phyloP scores from a whole-genome alignment of 2,329 filamentous ascomycete species.

The Helotiales sp. region DNA sequence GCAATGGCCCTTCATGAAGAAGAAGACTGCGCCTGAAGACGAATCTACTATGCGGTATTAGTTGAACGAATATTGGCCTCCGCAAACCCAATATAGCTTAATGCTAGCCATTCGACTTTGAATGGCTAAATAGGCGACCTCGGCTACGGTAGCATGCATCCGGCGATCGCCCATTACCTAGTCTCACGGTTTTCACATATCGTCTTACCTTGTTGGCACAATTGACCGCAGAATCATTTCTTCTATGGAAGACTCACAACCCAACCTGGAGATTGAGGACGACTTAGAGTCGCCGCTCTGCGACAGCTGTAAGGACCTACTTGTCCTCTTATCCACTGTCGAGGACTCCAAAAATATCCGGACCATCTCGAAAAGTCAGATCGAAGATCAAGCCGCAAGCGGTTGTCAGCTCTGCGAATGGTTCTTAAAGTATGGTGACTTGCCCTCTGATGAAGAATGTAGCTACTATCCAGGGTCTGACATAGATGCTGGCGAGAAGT shows the following conservation, averaged over 20 bases:
- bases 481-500: not conserved
- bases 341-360: not conserved
- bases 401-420: not conserved
- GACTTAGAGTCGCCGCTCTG: not conserved
- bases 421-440: not conserved
- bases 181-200: too few relatives aligned
- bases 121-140: too few relatives aligned
- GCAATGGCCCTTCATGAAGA: constrained; percentile 7
- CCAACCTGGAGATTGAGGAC: not conserved
- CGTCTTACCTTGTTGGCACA: too few relatives aligned
- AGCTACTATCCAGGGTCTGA: not conserved
- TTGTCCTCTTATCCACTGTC: not conserved
- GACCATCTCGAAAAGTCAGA: not conserved
- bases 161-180: too few relatives aligned
- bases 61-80: too few relatives aligned
- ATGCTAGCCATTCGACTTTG: too few relatives aligned
- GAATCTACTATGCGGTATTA: too few relatives aligned
- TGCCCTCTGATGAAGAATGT: not conserved
- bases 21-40: not conserved
- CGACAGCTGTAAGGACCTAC: not conserved
- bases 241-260: too few relatives aligned
- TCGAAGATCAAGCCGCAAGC: not conserved
- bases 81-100: too few relatives aligned
- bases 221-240: too few relatives aligned
- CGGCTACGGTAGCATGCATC: too few relatives aligned